These are phyloP conservation scores for Sistotremastrum niveocremeum DNA, from an alignment of 768 basidiomycete species.

Conservation along the genomic window DNA sequence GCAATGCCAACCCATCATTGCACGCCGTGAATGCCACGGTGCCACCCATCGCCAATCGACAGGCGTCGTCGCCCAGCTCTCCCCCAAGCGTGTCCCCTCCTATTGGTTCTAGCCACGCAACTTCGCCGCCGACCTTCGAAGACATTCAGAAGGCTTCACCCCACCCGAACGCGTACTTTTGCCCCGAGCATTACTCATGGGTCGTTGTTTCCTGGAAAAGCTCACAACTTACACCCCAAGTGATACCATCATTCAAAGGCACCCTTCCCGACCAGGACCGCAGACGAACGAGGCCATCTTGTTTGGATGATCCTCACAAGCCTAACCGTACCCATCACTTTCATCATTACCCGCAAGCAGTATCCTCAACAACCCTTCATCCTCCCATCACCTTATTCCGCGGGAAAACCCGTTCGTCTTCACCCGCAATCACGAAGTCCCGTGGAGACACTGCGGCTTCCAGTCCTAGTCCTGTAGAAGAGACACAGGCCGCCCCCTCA, in stretches of 20 bases:
- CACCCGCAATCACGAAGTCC: no score
- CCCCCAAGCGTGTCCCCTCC: conserved; percentile 10
- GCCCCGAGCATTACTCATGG: conserved; percentile 74
- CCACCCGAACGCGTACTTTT: conserved; percentile 75
- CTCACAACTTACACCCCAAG: conserved; percentile 45
- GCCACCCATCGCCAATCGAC: conserved; percentile 18
- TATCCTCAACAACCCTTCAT: conserved; percentile 54
- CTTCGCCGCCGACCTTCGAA: conserved; percentile 35
- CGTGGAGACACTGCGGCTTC: no score
- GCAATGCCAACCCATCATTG: conserved; percentile 59
- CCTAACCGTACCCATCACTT: conserved; percentile 70
- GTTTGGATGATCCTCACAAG: conserved; percentile 38
- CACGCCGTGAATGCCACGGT: conserved; percentile 40
- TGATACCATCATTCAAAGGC: conserved; percentile 39
- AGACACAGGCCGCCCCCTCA: not conserved
- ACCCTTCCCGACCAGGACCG: conserved; percentile 43
- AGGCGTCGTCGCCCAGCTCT: conserved; percentile 10
- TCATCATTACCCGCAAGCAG: conserved; percentile 56
- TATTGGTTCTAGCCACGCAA: conserved; percentile 8
- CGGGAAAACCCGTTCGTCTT: conserved; percentile 34
- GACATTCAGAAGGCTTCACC: conserved; percentile 61
- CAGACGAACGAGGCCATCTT: conserved; percentile 35
- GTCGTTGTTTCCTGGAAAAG: conserved; percentile 59
- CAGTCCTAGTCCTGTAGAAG: not conserved
- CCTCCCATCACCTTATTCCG: conserved; percentile 42